Evolutionary conservation across 1,284 basidiomycete species (phyloP).

Genomic region (Vanrija sp.): DNA sequence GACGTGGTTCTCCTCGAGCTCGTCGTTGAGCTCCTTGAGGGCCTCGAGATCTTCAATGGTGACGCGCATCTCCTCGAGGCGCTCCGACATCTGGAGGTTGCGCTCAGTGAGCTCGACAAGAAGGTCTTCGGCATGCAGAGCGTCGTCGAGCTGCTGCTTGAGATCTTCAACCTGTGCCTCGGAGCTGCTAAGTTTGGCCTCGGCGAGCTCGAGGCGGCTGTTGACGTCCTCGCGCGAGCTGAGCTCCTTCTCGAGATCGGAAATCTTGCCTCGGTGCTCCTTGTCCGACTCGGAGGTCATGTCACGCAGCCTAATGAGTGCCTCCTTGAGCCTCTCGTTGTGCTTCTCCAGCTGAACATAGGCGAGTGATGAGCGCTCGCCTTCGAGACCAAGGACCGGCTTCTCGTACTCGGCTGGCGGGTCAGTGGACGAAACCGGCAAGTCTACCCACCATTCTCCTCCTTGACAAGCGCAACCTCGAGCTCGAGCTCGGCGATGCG

Average conservation of each 20-base stretch:
- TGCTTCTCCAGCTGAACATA: conserved; percentile 94
- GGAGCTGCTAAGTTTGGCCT: conserved; percentile 75
- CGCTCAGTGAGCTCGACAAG: conserved; percentile 92
- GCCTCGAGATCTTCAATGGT: conserved; percentile 95
- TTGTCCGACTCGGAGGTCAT: conserved; percentile 80
- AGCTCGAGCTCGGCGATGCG: conserved; percentile 74
- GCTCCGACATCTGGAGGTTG: conserved; percentile 85
- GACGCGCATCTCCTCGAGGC: conserved; percentile 91
- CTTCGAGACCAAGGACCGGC: conserved; percentile 52
- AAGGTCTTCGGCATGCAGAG: conserved; percentile 92
- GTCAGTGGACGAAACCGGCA: neutral
- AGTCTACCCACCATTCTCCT: conserved; percentile 50
- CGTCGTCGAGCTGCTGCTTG: conserved; percentile 90
- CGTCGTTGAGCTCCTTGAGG: conserved; percentile 91
- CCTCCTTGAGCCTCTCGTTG: conserved; percentile 91
- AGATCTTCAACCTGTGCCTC: conserved; percentile 90
- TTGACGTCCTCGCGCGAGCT: conserved; percentile 45
- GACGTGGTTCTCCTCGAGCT: conserved; percentile 92
- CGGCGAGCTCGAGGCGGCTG: conserved; percentile 67
- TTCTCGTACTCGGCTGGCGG: conserved; percentile 45
- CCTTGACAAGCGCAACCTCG: conserved; percentile 72
- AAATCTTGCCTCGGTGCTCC: conserved; percentile 74
- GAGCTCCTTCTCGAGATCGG: conserved; percentile 86
- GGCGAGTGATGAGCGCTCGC: conserved; percentile 62
- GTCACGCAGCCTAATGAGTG: conserved; percentile 83